Conservation (phyloP, 148 eudicot species). For the Rhododendron simsii region DNA sequence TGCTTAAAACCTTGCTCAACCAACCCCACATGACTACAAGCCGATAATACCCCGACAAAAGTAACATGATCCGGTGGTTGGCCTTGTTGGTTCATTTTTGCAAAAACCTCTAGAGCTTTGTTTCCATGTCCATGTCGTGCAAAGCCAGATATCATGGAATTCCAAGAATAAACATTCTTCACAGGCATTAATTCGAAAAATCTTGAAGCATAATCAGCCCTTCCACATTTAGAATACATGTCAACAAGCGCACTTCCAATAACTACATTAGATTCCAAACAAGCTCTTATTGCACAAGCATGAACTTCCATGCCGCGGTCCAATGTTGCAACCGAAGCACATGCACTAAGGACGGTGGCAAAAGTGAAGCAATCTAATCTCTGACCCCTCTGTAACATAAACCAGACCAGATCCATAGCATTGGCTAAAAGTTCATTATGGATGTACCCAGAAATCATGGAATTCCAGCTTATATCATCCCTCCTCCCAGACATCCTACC, state of each 20-base stretch:
- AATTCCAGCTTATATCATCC: conserved; percentile 73
- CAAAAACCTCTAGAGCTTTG: conserved; percentile 53
- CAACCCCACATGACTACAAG: conserved; percentile 79
- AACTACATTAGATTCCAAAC: conserved; percentile 66
- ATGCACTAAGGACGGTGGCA: conserved; percentile 78
- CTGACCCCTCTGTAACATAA: conserved; percentile 58
- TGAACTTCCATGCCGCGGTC: conserved; percentile 86
- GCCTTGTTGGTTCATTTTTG: conserved; percentile 45
- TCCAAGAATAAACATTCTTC: conserved; percentile 75
- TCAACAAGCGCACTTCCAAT: conserved; percentile 84
- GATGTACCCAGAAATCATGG: conserved; percentile 81
- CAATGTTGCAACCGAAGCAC: conserved; percentile 80
- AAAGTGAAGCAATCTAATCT: conserved; percentile 64
- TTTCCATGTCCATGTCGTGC: conserved; percentile 56
- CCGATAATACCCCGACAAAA: conserved; percentile 73
- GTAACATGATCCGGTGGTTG: conserved; percentile 79
- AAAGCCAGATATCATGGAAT: conserved; percentile 51
- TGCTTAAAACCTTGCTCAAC: conserved; percentile 46
- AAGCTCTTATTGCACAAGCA: conserved; percentile 71
- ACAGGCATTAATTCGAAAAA: conserved; percentile 57
- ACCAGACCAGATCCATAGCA: conserved; percentile 69
- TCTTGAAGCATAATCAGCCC: conserved; percentile 69
- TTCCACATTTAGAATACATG: conserved; percentile 91
- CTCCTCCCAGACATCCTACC: conserved; percentile 50
- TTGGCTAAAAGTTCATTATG: conserved; percentile 55